Percentiles rank a stretch among this genome's conserved stretches.
phyloP scores from a whole-genome alignment of 2,329 filamentous ascomycete genomes.

The Leptosphaerulina australis region DNA sequence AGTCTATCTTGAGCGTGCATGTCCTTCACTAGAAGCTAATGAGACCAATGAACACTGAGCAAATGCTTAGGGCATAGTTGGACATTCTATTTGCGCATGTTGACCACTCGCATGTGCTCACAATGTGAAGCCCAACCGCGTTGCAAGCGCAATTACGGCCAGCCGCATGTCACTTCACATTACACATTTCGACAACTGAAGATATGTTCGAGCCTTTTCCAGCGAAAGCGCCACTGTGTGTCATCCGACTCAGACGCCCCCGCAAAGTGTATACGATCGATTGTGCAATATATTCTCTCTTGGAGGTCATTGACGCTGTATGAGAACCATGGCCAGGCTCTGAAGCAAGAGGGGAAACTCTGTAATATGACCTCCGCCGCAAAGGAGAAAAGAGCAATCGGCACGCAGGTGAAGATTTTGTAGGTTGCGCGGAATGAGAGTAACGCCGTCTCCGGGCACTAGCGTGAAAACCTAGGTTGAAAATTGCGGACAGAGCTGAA shows the following conservation, averaged over 20 bases:
- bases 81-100: not conserved
- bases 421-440: conserved; percentile 9
- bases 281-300: conserved; percentile 76
- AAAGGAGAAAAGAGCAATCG: conserved; percentile 67
- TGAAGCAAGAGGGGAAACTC: conserved; percentile 79
- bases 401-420: conserved; percentile 30
- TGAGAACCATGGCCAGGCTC: conserved; percentile 54
- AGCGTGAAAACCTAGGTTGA: not conserved
- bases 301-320: conserved; percentile 80
- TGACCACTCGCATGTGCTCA: not conserved
- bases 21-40: conserved; percentile 2
- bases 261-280: conserved; percentile 52
- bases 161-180: not conserved
- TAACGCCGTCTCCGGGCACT: conserved; percentile 15
- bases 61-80: not conserved
- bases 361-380: conserved; percentile 71
- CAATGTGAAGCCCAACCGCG: not conserved
- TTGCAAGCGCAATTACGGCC: not conserved
- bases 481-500: not conserved
- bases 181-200: not conserved
- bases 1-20: conserved; percentile 1
- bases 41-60: conserved; percentile 14
- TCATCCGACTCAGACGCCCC: conserved; percentile 31
- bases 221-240: conserved; percentile 45
- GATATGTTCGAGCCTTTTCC: conserved; percentile 62